Evolutionary conservation across 768 basidiomycete genomes (phyloP).

Genomic region (Psilocybe cubensis): DNA sequence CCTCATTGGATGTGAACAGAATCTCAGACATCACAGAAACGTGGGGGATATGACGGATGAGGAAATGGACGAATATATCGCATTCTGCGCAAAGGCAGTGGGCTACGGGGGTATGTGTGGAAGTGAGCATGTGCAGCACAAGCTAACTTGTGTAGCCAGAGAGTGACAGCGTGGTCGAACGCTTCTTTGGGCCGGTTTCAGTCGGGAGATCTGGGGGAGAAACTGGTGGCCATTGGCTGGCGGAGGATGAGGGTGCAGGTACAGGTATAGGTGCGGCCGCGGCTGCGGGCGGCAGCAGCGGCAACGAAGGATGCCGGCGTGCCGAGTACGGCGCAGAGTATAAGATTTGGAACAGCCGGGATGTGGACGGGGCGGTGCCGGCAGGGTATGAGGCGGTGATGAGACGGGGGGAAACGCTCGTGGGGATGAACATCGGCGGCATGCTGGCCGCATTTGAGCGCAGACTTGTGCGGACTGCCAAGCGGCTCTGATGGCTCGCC

Average conservation of each 20-base stretch:
- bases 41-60: conserved; percentile 53
- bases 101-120: conserved; percentile 33
- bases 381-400: conserved; percentile 56
- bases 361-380: conserved; percentile 62
- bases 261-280: conserved; percentile 8
- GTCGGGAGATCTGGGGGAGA: conserved; percentile 8
- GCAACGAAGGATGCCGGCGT: no score
- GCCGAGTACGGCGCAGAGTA: conserved; percentile 66
- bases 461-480: conserved; percentile 41
- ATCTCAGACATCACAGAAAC: conserved; percentile 43
- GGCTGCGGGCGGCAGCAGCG: no score
- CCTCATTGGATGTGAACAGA: background rate
- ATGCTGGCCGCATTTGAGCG: conserved; percentile 72
- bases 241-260: conserved; percentile 1
- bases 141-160: no score
- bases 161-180: conserved; percentile 5
- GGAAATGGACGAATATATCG: conserved; percentile 65
- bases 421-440: conserved; percentile 50
- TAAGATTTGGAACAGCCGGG: conserved; percentile 68
- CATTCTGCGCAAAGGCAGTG: conserved; percentile 64
- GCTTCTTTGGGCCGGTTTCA: conserved; percentile 16
- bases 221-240: conserved; percentile 8
- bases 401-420: conserved; percentile 51
- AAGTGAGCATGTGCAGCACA: no score
- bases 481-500: background rate